Conservation (phyloP, 345 rosid genomes). For the Populus tremula region DNA sequence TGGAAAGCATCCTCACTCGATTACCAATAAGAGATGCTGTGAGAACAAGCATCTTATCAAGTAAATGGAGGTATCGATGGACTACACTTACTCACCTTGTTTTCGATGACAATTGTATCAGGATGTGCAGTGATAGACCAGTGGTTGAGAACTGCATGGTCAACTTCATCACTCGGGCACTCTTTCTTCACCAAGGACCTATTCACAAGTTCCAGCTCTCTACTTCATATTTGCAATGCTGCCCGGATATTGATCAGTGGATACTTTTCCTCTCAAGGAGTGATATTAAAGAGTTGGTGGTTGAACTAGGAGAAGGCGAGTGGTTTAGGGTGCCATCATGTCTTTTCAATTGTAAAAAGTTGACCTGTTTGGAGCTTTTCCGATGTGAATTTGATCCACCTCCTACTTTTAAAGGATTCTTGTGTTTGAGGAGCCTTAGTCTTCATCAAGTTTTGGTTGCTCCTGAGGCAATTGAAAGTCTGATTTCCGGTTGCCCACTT, state of each 20-base stretch:
- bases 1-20: slow-evolving; percentile 65
- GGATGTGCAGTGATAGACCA: slow-evolving; percentile 25
- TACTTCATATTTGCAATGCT: slow-evolving; percentile 48
- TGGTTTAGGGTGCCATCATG: slow-evolving; percentile 81
- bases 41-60: slow-evolving; percentile 70
- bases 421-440: slow-evolving; percentile 55
- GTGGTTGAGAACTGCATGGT: slow-evolving; percentile 45
- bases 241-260: slow-evolving; percentile 91
- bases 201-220: slow-evolving; percentile 84
- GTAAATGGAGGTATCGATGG: slow-evolving; percentile 88
- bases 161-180: slow-evolving; percentile 56
- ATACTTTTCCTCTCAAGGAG: slow-evolving; percentile 78
- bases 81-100: slow-evolving; percentile 60
- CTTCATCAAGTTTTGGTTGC: slow-evolving; percentile 75
- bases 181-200: slow-evolving; percentile 88
- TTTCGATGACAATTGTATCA: slow-evolving; percentile 61
- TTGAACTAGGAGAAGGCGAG: slow-evolving; percentile 79
- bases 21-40: slow-evolving; percentile 73
- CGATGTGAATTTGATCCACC: slow-evolving; percentile 86
- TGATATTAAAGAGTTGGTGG: slow-evolving; percentile 65
- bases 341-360: slow-evolving; percentile 55
- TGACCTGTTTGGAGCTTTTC: slow-evolving; percentile 65
- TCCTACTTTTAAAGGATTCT: slow-evolving; percentile 62
- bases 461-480: slow-evolving; percentile 70
- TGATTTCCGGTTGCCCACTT: slow-evolving; percentile 73